Conservation (phyloP, 306 rosid genomes). For the Gynostemma pentaphyllum region DNA sequence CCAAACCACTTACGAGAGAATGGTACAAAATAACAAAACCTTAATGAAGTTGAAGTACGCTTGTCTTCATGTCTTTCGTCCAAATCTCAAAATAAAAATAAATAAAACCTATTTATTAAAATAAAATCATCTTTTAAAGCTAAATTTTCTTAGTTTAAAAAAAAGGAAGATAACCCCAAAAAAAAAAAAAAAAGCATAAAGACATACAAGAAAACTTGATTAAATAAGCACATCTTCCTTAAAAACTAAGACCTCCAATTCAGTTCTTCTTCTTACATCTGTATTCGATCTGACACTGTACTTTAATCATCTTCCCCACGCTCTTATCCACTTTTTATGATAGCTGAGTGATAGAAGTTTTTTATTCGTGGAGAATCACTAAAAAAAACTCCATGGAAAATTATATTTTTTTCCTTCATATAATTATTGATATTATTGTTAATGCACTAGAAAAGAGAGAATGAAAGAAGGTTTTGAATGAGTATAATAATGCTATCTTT, state of each 20-base stretch:
- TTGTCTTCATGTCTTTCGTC: constrained; percentile 5
- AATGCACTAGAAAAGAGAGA: not conserved
- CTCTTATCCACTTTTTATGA: constrained; percentile 12
- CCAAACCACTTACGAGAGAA: constrained; percentile 2
- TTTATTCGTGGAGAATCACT: not conserved
- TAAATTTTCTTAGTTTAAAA: constrained; percentile 5
- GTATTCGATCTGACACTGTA: constrained; percentile 6
- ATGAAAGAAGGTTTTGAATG: not conserved
- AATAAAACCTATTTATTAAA: constrained; percentile 5
- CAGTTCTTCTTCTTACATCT: constrained; percentile 11
- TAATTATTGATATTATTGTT: not conserved
- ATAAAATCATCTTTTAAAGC: not conserved
- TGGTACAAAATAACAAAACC: not conserved
- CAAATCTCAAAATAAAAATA: not conserved
- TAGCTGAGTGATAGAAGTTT: too few species aligned
- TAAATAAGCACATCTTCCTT: constrained; percentile 6
- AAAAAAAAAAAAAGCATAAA: too few species aligned
- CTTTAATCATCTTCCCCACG: constrained; percentile 4
- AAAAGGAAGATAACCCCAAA: not conserved
- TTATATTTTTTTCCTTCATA: too few species aligned
- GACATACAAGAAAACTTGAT: too few species aligned
- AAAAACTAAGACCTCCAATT: constrained; percentile 3
- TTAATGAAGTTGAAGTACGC: constrained; percentile 10
- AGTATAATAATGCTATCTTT: not conserved
- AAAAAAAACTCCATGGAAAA: too few species aligned